Conservation (phyloP, 352 stramenopile genomes). For the Pythium rhizo-oryzae region DNA sequence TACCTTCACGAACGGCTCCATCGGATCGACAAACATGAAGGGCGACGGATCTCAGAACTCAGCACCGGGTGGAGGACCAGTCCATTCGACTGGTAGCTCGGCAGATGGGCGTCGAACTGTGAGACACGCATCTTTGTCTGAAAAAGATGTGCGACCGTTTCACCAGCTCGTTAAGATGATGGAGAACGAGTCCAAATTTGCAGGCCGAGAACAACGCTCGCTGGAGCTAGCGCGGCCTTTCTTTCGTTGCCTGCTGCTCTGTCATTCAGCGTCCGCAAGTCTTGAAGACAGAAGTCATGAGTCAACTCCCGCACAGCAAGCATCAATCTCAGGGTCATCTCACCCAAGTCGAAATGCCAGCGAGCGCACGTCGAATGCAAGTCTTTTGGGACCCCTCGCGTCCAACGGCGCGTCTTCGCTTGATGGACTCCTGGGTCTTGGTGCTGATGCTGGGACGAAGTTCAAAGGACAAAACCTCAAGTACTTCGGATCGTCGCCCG, state of each 20-base stretch:
- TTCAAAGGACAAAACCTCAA: slow-evolving; percentile 26
- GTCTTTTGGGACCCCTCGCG: slow-evolving; percentile 25
- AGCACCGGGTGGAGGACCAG: not conserved
- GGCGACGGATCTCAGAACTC: slow-evolving; percentile 13
- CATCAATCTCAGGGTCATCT: slow-evolving; percentile 9
- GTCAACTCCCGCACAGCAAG: not conserved
- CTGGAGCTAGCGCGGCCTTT: slow-evolving; percentile 72
- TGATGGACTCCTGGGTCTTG: slow-evolving; percentile 6
- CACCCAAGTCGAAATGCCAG: slow-evolving; percentile 22
- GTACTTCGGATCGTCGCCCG: slow-evolving; percentile 80
- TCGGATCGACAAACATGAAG: slow-evolving; percentile 19
- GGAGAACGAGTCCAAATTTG: slow-evolving; percentile 51
- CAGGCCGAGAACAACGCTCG: slow-evolving; percentile 52
- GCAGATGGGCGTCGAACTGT: slow-evolving; percentile 33
- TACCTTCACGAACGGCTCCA: slow-evolving; percentile 19
- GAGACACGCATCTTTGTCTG: slow-evolving; percentile 52
- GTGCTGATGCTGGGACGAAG: slow-evolving; percentile 13
- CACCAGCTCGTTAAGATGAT: slow-evolving; percentile 72
- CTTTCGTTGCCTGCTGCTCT: slow-evolving; percentile 81
- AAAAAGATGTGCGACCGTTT: slow-evolving; percentile 75
- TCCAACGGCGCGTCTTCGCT: slow-evolving; percentile 13
- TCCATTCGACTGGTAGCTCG: slow-evolving; percentile 20
- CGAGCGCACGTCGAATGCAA: slow-evolving; percentile 34
- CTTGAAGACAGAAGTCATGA: slow-evolving; percentile 41
- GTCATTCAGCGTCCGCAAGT: slow-evolving; percentile 72